Evolutionary conservation across 2,329 filamentous ascomycete genomes (phyloP).

Genomic region (Penicillium sp.): DNA sequence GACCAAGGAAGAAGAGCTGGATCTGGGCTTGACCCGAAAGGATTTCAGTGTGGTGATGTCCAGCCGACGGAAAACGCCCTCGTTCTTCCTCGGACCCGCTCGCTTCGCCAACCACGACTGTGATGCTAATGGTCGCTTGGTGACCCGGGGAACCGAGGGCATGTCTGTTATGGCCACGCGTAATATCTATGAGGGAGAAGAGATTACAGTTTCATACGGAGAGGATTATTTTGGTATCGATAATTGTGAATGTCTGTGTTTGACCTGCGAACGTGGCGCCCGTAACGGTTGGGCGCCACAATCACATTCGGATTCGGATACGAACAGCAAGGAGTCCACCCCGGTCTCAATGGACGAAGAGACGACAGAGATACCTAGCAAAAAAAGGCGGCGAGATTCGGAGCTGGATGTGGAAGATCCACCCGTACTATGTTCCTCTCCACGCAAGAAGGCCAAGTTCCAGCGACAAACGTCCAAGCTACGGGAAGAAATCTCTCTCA

Average conservation of each 20-base stretch:
- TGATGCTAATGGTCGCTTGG: conserved; percentile 82
- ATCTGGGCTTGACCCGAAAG: conserved; percentile 76
- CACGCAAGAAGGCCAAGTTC: conserved; percentile 36
- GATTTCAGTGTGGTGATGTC: conserved; percentile 98
- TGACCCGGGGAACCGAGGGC: conserved; percentile 77
- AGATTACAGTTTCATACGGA: conserved; percentile 95
- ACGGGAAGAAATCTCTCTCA: conserved; percentile 36
- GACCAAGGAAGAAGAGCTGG: conserved; percentile 84
- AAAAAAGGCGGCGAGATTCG: conserved; percentile 30
- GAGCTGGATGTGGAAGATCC: conserved; percentile 29
- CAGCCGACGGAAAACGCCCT: conserved; percentile 84
- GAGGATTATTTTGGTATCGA: conserved; percentile 94
- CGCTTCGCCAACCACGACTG: conserved; percentile 98
- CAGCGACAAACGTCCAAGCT: conserved; percentile 36
- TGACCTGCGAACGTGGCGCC: conserved; percentile 73
- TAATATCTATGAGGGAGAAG: conserved; percentile 81
- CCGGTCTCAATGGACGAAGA: conserved; percentile 30
- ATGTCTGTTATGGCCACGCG: conserved; percentile 87
- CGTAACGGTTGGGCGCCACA: conserved; percentile 78
- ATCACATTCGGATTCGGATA: conserved; percentile 39
- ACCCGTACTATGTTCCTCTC: conserved; percentile 23
- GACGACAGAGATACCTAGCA: conserved; percentile 20
- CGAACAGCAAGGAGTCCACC: conserved; percentile 34
- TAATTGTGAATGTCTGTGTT: conserved; percentile 92
- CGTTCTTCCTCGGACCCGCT: conserved; percentile 89